Evolutionary conservation across 805 yeast genomes (phyloP).

Genomic region (Maudiozyma saulgeensis): DNA sequence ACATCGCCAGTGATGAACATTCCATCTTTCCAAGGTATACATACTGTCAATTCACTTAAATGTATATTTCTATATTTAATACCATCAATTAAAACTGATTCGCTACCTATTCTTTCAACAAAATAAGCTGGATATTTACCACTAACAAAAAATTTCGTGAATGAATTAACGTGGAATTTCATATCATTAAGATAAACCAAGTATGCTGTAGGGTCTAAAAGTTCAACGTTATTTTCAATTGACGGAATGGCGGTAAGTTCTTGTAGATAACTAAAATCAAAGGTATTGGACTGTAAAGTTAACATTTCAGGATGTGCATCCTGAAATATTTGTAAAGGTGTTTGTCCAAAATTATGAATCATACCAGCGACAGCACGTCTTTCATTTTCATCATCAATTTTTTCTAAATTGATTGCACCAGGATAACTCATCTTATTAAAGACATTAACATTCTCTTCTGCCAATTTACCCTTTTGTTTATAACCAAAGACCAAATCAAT

Average conservation of each 20-base stretch:
- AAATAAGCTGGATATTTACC: neutral
- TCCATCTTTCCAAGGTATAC: slow-evolving; percentile 20
- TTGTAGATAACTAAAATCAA: neutral
- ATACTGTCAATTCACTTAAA: slow-evolving; percentile 22
- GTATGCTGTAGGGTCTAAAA: neutral
- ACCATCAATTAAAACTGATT: slow-evolving; percentile 2
- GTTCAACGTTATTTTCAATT: neutral
- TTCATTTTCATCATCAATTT: slow-evolving; percentile 63
- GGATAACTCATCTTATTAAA: slow-evolving; percentile 79
- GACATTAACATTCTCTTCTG: slow-evolving; percentile 59
- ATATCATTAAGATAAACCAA: slow-evolving; percentile 5
- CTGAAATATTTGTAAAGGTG: slow-evolving; percentile 64
- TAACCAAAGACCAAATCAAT: slow-evolving; percentile 76
- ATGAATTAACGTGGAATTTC: neutral
- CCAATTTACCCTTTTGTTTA: slow-evolving; percentile 66
- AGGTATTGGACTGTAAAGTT: neutral
- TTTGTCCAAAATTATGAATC: slow-evolving; percentile 87
- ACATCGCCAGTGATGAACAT: slow-evolving; percentile 33
- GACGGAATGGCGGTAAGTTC: neutral
- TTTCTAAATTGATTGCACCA: slow-evolving; percentile 72
- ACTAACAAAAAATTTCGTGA: neutral
- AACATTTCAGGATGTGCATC: slow-evolving; percentile 47
- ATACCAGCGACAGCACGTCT: slow-evolving; percentile 70
- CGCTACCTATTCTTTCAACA: neutral
- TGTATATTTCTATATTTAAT: slow-evolving; percentile 26